A percentile compares a stretch with the other conserved stretches of the same genome.
These are phyloP conservation scores for Hypoxylon subgilvum DNA, from an alignment of 495 filamentous ascomycete species.

Conservation along the genomic window DNA sequence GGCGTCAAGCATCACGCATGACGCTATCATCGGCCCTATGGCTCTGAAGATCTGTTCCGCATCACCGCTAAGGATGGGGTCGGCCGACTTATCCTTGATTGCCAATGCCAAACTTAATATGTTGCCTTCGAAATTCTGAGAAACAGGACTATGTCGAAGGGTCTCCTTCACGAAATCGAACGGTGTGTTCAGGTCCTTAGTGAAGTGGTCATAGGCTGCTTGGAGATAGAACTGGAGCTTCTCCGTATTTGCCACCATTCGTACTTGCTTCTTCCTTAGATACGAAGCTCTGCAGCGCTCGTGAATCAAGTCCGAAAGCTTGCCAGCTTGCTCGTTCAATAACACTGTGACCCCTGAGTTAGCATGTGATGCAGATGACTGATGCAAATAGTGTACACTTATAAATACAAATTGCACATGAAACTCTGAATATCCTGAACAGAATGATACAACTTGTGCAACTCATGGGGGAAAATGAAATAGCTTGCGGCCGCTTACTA, in stretches of 20 bases:
- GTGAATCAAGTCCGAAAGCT: slow-evolving; percentile 53
- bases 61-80: slow-evolving; percentile 33
- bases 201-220: slow-evolving; percentile 63
- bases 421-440: too few relatives aligned
- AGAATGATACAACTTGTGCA: too few relatives aligned
- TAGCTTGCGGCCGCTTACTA: slow-evolving; percentile 22
- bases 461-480: not conserved
- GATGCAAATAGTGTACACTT: too few relatives aligned
- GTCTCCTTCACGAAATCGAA: slow-evolving; percentile 64
- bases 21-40: slow-evolving; percentile 59
- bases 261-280: slow-evolving; percentile 46
- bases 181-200: slow-evolving; percentile 54
- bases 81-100: slow-evolving; percentile 46
- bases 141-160: slow-evolving; percentile 52
- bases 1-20: slow-evolving; percentile 60
- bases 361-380: slow-evolving; percentile 1
- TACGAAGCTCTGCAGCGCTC: slow-evolving; percentile 47
- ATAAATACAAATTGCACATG: too few relatives aligned
- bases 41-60: slow-evolving; percentile 50
- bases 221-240: slow-evolving; percentile 59
- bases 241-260: slow-evolving; percentile 58
- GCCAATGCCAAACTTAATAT: slow-evolving; percentile 58
- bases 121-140: slow-evolving; percentile 59
- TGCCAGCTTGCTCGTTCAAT: slow-evolving; percentile 56
- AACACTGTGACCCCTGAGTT: slow-evolving; percentile 32